Base-by-base conservation (phyloP, 106 monocot genomes). In the Narthecium ossifragum region DNA sequence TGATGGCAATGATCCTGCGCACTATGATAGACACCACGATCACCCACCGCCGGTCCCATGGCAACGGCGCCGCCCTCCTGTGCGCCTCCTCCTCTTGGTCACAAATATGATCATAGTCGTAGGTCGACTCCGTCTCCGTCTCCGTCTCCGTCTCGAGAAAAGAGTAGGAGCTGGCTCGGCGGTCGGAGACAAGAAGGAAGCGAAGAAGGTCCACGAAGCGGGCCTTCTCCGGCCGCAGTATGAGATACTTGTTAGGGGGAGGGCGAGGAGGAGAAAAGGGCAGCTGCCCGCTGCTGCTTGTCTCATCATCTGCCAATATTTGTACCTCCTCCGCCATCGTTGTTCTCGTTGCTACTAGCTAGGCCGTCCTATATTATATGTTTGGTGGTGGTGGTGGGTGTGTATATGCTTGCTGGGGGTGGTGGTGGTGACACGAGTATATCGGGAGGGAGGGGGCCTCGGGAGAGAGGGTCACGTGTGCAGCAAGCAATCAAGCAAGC, bases 21-120 rank as follows among this genome's bases (percentile, higher is more conserved):
- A 67, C 6, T 0, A 79, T 20, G 46, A 84, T 25, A 23, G 78
- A 75, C 6, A 79, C 53, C 29, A 78, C 27, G 9, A 78, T 71
- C 41, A 70, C 63, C 70, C 61, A 76, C 31, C 75, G 38, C 5
- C 43, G 69, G 11, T 45, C 75, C 22, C 21, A 25, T 6, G 51
- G 51, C 2, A 23, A 5, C 4, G 51, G 51, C 4, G 23, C 51
- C 5, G 6, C 21, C 51, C 13, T 14, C 46, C 18, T n/a, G 4
- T n/a, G 5, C 4, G 5, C 46, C 4, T 46, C 46, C 3, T 14
- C 46, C 4, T 46, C 18, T n/a, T n/a, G n/a, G n/a, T n/a, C n/a
- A n/a, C n/a, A n/a, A n/a, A n/a, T n/a, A n/a, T n/a, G n/a, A n/a
- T n/a, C n/a, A n/a, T n/a, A n/a, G n/a, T n/a, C n/a, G n/a, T n/a